A percentile compares a stretch with the other conserved stretches of the same genome.
phyloP scores from a whole-genome alignment of 768 basidiomycete genomes.

The Amanita exitialis region DNA sequence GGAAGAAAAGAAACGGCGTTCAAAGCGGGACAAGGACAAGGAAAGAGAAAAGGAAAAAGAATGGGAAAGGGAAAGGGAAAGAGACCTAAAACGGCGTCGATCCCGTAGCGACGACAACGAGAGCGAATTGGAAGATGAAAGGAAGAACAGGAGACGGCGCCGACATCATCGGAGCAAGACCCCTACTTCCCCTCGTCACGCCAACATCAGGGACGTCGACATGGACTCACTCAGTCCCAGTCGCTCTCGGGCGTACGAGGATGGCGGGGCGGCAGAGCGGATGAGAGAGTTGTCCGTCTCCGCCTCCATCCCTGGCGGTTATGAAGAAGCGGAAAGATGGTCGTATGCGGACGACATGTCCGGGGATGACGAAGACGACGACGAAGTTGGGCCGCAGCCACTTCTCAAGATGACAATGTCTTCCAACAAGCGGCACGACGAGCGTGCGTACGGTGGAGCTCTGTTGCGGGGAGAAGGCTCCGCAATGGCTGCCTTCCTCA shows the following conservation, averaged over 20 bases:
- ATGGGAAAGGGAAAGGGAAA: constrained; percentile 19
- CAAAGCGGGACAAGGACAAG: constrained; percentile 34
- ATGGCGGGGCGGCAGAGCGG: constrained; percentile 1
- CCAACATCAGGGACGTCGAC: not conserved
- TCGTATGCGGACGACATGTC: constrained; percentile 11
- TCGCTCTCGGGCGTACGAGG: constrained; percentile 9
- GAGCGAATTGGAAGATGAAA: constrained; percentile 28
- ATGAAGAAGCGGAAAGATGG: not conserved
- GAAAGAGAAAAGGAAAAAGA: constrained; percentile 13
- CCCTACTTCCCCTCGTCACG: not conserved
- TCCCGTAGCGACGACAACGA: constrained; percentile 22
- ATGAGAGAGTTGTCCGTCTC: constrained; percentile 7
- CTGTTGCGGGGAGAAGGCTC: constrained; percentile 91
- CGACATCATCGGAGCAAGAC: constrained; percentile 12
- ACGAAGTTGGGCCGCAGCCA: constrained; percentile 79
- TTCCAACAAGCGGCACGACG: constrained; percentile 50
- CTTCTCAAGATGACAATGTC: constrained; percentile 22
- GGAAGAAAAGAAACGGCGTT: constrained; percentile 32
- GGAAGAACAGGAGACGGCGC: not conserved
- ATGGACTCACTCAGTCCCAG: constrained; percentile 16
- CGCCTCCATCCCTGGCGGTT: constrained; percentile 8
- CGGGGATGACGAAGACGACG: constrained; percentile 35
- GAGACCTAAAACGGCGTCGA: constrained; percentile 23
- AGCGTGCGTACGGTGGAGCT: constrained; percentile 82
- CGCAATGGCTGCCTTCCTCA: constrained; percentile 95